Evolutionary conservation across 148 eudicot genomes (phyloP).

Genomic region (Amaranthus cruentus): DNA sequence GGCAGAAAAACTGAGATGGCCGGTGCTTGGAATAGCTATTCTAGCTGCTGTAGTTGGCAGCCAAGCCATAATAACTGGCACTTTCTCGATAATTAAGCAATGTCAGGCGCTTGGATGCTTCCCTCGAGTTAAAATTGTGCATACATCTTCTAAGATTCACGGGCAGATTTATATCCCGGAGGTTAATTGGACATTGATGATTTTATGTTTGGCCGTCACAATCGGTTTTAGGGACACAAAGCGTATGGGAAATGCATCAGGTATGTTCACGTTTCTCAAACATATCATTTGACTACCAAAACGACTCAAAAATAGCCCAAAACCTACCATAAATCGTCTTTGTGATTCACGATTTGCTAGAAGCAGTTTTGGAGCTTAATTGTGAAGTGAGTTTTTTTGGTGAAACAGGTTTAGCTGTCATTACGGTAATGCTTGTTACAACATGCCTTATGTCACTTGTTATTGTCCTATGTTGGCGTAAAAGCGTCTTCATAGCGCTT

Average conservation of each 20-base stretch:
- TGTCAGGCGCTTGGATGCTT: slow-evolving; percentile 90
- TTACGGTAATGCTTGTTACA: slow-evolving; percentile 95
- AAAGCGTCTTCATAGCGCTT: slow-evolving; percentile 57
- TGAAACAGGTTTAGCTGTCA: slow-evolving; percentile 85
- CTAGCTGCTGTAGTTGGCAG: slow-evolving; percentile 97
- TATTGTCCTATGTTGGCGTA: slow-evolving; percentile 82
- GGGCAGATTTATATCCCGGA: slow-evolving; percentile 97
- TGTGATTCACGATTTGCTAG: neutral
- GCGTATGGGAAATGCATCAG: slow-evolving; percentile 92
- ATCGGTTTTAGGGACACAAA: slow-evolving; percentile 90
- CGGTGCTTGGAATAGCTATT: slow-evolving; percentile 80
- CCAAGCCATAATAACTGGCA: slow-evolving; percentile 96
- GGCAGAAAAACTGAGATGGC: slow-evolving; percentile 85
- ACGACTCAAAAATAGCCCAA: no score
- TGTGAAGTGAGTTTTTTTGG: neutral
- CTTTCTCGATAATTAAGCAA: slow-evolving; percentile 96
- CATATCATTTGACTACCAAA: neutral
- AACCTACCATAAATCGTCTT: neutral
- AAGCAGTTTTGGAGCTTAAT: neutral
- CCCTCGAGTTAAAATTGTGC: slow-evolving; percentile 83
- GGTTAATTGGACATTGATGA: slow-evolving; percentile 88
- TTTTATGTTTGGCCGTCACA: slow-evolving; percentile 82
- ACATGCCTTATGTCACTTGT: slow-evolving; percentile 99
- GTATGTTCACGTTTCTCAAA: slow-evolving; percentile 31
- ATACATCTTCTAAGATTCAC: slow-evolving; percentile 79